Percentiles rank a stretch among this genome's conserved stretches.
These are phyloP conservation scores for Candida manassasensis DNA, from an alignment of 805 yeast species.

Conservation along the genomic window DNA sequence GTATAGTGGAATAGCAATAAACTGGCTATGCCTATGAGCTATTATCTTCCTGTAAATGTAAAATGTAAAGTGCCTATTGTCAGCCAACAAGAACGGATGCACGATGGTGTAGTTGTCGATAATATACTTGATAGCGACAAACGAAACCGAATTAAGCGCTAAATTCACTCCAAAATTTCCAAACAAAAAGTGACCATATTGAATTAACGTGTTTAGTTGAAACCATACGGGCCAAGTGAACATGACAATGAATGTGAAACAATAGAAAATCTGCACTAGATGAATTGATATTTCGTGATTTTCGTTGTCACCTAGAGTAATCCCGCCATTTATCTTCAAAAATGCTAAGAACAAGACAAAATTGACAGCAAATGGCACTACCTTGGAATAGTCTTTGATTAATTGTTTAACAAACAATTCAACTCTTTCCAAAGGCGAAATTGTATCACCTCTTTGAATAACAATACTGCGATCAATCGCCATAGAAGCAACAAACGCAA, in stretches of 20 bases:
- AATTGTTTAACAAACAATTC: slow-evolving; percentile 12
- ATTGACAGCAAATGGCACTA: slow-evolving; percentile 51
- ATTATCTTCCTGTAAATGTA: slow-evolving; percentile 73
- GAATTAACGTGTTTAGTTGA: slow-evolving; percentile 33
- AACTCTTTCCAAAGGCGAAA: slow-evolving; percentile 11
- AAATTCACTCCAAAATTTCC: slow-evolving; percentile 17
- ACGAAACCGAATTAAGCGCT: slow-evolving; percentile 11
- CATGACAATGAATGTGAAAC: slow-evolving; percentile 55
- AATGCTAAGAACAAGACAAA: slow-evolving; percentile 53
- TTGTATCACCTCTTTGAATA: slow-evolving; percentile 7
- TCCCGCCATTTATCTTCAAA: slow-evolving; percentile 67
- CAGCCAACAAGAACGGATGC: slow-evolving; percentile 90
- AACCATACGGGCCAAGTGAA: slow-evolving; percentile 77
- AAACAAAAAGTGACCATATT: slow-evolving; percentile 33
- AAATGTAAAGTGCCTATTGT: slow-evolving; percentile 90
- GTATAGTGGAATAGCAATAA: slow-evolving; percentile 59
- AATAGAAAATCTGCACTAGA: slow-evolving; percentile 77
- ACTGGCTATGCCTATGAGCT: slow-evolving; percentile 41
- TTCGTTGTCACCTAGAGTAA: slow-evolving; percentile 86
- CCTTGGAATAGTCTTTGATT: slow-evolving; percentile 15
- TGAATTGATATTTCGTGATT: slow-evolving; percentile 75
- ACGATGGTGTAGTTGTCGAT: slow-evolving; percentile 62
- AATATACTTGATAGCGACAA: slow-evolving; percentile 35
- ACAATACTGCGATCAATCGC: slow-evolving; percentile 44
- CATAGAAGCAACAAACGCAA: slow-evolving; percentile 52